These are phyloP conservation scores for Persicaria maculosa DNA, from an alignment of 148 eudicot species.

Conservation along the genomic window DNA sequence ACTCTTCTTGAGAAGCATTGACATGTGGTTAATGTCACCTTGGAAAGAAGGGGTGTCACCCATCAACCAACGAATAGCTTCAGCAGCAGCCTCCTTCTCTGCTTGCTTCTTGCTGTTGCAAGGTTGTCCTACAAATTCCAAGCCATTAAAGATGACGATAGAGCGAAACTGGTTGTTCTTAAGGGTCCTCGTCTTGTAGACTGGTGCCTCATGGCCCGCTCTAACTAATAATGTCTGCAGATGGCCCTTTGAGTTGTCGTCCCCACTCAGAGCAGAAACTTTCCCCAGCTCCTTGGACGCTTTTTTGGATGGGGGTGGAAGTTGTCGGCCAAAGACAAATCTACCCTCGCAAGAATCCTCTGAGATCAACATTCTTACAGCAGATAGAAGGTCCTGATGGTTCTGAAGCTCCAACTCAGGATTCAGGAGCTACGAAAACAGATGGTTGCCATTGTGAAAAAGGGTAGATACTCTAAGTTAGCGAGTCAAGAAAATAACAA, in stretches of 20 bases:
- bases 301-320: conserved; percentile 42
- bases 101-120: conserved; percentile 72
- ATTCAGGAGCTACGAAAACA: conserved; percentile 45
- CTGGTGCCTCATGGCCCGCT: conserved; percentile 76
- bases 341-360: conserved; percentile 84
- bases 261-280: conserved; percentile 24
- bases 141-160: conserved; percentile 62
- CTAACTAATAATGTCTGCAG: conserved; percentile 75
- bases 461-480: background rate
- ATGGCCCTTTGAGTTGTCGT: conserved; percentile 67
- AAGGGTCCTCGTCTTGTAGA: conserved; percentile 63
- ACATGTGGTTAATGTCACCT: conserved; percentile 49
- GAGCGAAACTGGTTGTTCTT: conserved; percentile 68
- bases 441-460: background rate
- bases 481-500: background rate
- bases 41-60: conserved; percentile 61
- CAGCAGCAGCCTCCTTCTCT: conserved; percentile 86
- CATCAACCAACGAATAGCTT: conserved; percentile 76
- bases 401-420: conserved; percentile 44
- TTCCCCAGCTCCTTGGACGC: conserved; percentile 21
- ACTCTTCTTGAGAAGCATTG: conserved; percentile 57
- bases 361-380: conserved; percentile 60
- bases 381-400: conserved; percentile 50
- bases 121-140: conserved; percentile 77
- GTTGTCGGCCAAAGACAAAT: conserved; percentile 74